phyloP scores from a whole-genome alignment of 2,329 filamentous ascomycete genomes.

The Claviceps paspali region DNA sequence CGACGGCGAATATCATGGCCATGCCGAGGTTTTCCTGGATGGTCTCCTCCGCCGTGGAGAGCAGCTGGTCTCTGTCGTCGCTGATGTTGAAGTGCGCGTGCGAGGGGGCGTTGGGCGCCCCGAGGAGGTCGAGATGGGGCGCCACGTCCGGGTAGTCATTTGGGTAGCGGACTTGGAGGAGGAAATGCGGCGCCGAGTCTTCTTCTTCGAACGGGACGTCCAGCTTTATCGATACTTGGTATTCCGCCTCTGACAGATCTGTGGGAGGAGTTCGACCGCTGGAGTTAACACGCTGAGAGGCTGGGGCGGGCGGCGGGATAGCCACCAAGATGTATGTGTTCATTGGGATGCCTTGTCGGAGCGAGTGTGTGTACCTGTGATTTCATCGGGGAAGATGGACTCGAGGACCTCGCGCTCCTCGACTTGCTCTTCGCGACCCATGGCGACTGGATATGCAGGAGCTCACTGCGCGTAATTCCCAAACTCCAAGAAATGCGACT shows the following conservation, averaged over 20 bases:
- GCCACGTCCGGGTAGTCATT: conserved; percentile 78
- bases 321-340: too few relatives aligned
- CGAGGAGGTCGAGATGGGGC: conserved; percentile 64
- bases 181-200: conserved; percentile 51
- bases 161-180: conserved; percentile 81
- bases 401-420: conserved; percentile 97
- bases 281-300: too few relatives aligned
- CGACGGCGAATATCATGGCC: conserved; percentile 91
- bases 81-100: conserved; percentile 65
- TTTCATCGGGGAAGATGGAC: conserved; percentile 96
- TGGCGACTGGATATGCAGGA: conserved; percentile 13
- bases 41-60: conserved; percentile 54
- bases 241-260: conserved; percentile 87
- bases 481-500: background rate
- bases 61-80: conserved; percentile 61
- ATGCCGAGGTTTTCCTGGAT: conserved; percentile 91
- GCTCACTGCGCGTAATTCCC: background rate
- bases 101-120: conserved; percentile 52
- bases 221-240: conserved; percentile 70
- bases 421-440: conserved; percentile 73
- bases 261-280: too few relatives aligned
- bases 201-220: conserved; percentile 55
- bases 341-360: too few relatives aligned
- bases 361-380: conserved; percentile 48
- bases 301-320: too few relatives aligned